These are phyloP conservation scores for Cryptosporidium tyzzeri DNA, from an alignment of 169 alveolate genomes.

Conservation along the genomic window DNA sequence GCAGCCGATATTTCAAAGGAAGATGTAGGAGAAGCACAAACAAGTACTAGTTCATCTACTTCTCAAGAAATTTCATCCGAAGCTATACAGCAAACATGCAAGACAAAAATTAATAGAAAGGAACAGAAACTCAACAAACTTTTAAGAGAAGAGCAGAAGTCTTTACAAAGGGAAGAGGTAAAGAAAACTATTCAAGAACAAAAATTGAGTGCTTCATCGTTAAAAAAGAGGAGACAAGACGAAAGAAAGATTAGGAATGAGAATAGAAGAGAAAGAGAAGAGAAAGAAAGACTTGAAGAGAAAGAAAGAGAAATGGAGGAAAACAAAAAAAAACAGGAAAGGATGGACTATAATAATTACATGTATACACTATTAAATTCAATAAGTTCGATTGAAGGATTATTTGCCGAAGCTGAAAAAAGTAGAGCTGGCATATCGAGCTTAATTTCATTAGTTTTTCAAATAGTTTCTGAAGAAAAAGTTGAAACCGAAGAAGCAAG, in stretches of 20 bases:
- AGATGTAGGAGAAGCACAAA: no score
- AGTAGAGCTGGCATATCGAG: background rate
- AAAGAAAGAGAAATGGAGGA: background rate
- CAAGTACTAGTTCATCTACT: no score
- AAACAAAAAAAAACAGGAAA: background rate
- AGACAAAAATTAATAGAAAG: background rate
- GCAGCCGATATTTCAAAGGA: no score
- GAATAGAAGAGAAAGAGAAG: background rate
- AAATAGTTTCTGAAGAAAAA: background rate
- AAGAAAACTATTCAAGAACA: background rate
- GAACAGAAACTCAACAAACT: background rate
- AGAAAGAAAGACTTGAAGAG: background rate
- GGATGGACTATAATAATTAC: background rate
- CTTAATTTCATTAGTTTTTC: background rate
- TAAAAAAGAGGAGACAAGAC: background rate
- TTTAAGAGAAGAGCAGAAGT: background rate
- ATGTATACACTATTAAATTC: background rate
- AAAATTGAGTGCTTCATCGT: background rate
- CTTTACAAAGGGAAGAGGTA: background rate
- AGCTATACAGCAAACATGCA: background rate
- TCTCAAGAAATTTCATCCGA: background rate
- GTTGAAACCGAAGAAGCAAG: background rate
- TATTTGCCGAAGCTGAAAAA: constrained; percentile 11
- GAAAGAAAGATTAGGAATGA: background rate
- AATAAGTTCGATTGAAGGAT: background rate